Base-by-base conservation (phyloP, 495 filamentous ascomycete genomes). In the Tuber calosporum region DNA sequence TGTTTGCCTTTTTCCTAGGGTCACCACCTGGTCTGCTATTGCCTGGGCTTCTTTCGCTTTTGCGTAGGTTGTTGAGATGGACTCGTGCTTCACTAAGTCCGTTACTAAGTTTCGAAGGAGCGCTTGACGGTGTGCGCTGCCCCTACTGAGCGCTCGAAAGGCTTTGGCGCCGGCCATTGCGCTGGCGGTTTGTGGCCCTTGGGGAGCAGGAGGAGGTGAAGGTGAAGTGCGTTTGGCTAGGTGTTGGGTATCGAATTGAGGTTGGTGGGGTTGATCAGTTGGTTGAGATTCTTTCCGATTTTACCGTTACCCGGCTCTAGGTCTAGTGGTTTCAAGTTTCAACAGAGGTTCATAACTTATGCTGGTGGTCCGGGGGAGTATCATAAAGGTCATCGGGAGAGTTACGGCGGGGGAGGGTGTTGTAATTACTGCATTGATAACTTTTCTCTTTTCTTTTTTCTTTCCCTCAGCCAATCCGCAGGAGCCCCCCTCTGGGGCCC, bases 41-140 rank as follows among this genome's bases (percentile, higher is more conserved):
- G 90, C 87, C 83, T 98, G 95, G 66, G 95, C 91, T 85, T 99
- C 95, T 83, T 98, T 99, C 41, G 95, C 95, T 85, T 97, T 98
- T 82, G 88, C 88, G 89, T 90, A 97, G 84, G 95, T 97, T 38
- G 95, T 99, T 68, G 88, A 89, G 85, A 99, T 96, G 70, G 91
- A 88, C 84, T 99, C 95, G 82, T 97, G 88, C 81, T 90, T 86
- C 85, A 99, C 89, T 72, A 99, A 91, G n/a, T 93, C 94, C 74
- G 93, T 96, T 80, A 98, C 93, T 66, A 99, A 87, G 84, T 98
- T 98, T 77, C 95, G 93, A 73, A 99, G 91, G 75, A 99, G 88
- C 71, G 95, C 94, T 84, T 94, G 88, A 81, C 95, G 89, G 81
- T 97, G 95, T 41, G 95, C 84, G 40, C 92, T 95, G 45, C 84